Evolutionary conservation across 371 early-diverging fungal species (phyloP), one percentile per base, ranked within the genome.

Genomic region (Actinomortierella ambigua): DNA sequence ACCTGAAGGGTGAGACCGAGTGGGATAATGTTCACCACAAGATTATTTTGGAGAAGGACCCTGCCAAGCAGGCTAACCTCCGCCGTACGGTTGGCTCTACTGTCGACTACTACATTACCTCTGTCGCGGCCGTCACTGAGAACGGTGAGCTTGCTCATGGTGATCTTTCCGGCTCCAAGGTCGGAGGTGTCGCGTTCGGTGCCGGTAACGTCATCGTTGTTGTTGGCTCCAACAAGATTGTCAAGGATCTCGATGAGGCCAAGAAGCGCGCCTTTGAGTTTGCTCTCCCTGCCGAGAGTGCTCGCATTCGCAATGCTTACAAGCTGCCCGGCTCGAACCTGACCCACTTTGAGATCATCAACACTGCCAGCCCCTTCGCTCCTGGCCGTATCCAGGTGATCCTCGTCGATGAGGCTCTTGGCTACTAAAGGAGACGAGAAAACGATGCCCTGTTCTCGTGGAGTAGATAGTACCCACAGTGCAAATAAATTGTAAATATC

Each of bases 201-300:
- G 63, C 79, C 46, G 61, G 28, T 44, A 66, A 79, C 47, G 64
- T 79, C 40, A 69, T 79, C 9, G 55, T 79, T 24, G 51, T 79
- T 42, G 62, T 49, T 43, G 79, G 79, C 39, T 56, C 79, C 61
- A 75, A 79, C 63, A 79, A 79, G 67, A 79, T 79, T 52, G 79
- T 79, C 52, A 68, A 77, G 59, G 67, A 71, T 51, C 59, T 64
- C 46, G 63, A 53, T 1, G 79, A 63, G 34, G 78, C 76, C 17
- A 23, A 43, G 47, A 65, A 59, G 51, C 79, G 79, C 15, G 61
- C 69, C 29, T 26, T 46, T 46, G 75, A 79, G 64, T 79, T 63
- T 40, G 56, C 69, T 17, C 55, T 61, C 28, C 55, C 65, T 43
- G 62, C 65, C 15, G 79, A 79, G 61, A 64, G 65, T 43, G 79